Evolutionary conservation across 805 yeast species (phyloP).

Genomic region (Candida ficus): DNA sequence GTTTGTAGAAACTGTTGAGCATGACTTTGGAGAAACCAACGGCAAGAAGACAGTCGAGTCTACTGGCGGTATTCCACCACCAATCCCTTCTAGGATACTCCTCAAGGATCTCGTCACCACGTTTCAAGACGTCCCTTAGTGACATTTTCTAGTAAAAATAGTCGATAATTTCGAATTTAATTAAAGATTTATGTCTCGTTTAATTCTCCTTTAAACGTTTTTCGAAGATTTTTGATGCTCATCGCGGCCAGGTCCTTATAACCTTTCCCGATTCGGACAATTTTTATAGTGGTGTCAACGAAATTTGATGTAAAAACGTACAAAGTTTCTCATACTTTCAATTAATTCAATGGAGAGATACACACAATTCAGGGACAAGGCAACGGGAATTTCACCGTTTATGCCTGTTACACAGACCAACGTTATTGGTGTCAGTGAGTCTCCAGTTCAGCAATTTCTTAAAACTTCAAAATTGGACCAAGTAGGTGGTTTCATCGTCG

Average conservation of each 20-base stretch:
- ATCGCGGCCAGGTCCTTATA: not conserved
- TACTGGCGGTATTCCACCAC: constrained; percentile 66
- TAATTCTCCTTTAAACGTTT: not conserved
- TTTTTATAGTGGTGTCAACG: too few relatives aligned
- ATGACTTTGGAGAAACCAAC: constrained; percentile 61
- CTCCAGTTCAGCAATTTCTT: constrained; percentile 3
- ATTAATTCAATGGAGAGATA: constrained; percentile 68
- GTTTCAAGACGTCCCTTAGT: constrained; percentile 55
- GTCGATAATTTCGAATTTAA: not conserved
- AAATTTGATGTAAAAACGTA: too few relatives aligned
- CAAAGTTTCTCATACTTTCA: not conserved
- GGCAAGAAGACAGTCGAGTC: constrained; percentile 61
- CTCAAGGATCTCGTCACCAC: constrained; percentile 68
- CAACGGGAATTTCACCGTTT: constrained; percentile 92
- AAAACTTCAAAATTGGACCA: constrained; percentile 4
- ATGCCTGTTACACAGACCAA: constrained; percentile 45
- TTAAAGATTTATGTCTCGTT: not conserved
- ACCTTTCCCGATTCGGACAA: not conserved
- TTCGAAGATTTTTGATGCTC: too few relatives aligned
- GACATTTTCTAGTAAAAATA: constrained; percentile 48
- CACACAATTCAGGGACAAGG: constrained; percentile 80
- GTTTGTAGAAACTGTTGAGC: constrained; percentile 57
- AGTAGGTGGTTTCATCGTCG: constrained; percentile 16
- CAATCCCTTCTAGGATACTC: constrained; percentile 55
- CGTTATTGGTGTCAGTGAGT: constrained; percentile 10